phyloP scores from a whole-genome alignment of 805 yeast species.

The Metschnikowia lunata region DNA sequence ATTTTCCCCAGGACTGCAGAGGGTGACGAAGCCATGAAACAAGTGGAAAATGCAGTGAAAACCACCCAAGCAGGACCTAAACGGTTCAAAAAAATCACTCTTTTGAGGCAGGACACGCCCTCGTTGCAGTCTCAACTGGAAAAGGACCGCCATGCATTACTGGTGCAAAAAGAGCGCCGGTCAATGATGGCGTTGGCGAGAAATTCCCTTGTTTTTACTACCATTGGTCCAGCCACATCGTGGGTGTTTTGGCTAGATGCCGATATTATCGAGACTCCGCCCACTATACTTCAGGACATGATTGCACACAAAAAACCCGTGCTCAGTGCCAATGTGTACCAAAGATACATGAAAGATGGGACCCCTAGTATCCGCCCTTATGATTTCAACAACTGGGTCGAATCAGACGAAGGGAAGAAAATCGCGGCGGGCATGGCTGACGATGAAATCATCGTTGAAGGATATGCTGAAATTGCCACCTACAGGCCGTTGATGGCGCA shows the following conservation, averaged over 20 bases:
- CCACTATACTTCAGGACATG: constrained; percentile 79
- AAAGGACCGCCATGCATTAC: constrained; percentile 84
- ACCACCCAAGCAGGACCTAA: constrained; percentile 58
- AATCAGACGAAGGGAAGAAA: constrained; percentile 71
- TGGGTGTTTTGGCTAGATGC: constrained; percentile 98
- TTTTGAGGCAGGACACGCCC: constrained; percentile 85
- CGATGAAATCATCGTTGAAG: constrained; percentile 93
- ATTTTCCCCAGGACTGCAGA: constrained; percentile 78
- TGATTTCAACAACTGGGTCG: constrained; percentile 95
- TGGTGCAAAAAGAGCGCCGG: constrained; percentile 85
- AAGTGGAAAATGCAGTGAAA: constrained; percentile 73
- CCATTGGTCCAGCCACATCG: constrained; percentile 82
- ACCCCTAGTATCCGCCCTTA: constrained; percentile 73
- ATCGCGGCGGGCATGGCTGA: constrained; percentile 70
- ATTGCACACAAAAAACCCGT: constrained; percentile 82
- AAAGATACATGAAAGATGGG: constrained; percentile 63
- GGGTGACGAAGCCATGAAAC: constrained; percentile 74
- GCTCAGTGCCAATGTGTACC: constrained; percentile 89
- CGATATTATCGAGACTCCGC: constrained; percentile 87
- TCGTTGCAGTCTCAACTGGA: constrained; percentile 72
- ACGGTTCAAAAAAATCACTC: constrained; percentile 78
- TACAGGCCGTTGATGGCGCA: constrained; percentile 94
- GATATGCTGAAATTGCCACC: constrained; percentile 89
- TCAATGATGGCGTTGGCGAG: constrained; percentile 90
- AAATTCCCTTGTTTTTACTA: constrained; percentile 83